Evolutionary conservation across 331 rosid genomes (phyloP), one percentile per base, ranked within the genome.

Genomic region (Malus hybrid): DNA sequence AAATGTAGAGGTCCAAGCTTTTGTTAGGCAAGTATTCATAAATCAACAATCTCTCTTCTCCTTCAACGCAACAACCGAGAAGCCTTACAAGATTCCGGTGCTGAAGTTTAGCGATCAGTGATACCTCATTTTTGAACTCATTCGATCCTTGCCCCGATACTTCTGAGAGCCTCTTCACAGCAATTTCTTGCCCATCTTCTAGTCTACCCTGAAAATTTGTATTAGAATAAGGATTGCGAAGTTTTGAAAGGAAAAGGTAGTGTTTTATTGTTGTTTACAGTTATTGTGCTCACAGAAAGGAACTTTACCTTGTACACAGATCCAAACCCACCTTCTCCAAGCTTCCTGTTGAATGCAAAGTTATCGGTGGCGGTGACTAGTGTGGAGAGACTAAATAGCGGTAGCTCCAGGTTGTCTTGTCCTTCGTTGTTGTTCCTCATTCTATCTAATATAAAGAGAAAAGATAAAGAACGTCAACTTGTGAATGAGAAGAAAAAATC

Each of bases 311-410:
- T 69, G 73, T 83, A 84, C 8, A 84, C 88, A 0, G 82, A 75
- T 78, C 88, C 91, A 82, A 84, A 84, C 12, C 91, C 91, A 24
- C 88, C 87, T 69, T 84, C 75, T 20, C 88, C 86, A 29, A 88
- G 82, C 85, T 76, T 83, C 44, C 78, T 81, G 24, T 81, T 61
- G n/a, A 24, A 22, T 22, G 86, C 81, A 61, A 87, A 85, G 79
- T 79, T 71, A 18, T 81, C 46, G 10, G 89, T 87, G 78, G 89
- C 89, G 1, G 6, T 72, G 48, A 55, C 66, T 56, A 81, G 15
- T 34, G 77, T 62, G 27, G 77, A 57, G 7, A 67, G 79, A 8
- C 52, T 76, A 57, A 87, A 68, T 29, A 78, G 13, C 42, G 86
- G 52, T 52, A 87, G 78, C 78, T 81, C 93, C 2, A 77, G 20